Percentiles rank a stretch among this genome's conserved stretches.
These are phyloP conservation scores for Ustilago shanxiensis DNA, from an alignment of 1,284 basidiomycete species.

Conservation along the genomic window DNA sequence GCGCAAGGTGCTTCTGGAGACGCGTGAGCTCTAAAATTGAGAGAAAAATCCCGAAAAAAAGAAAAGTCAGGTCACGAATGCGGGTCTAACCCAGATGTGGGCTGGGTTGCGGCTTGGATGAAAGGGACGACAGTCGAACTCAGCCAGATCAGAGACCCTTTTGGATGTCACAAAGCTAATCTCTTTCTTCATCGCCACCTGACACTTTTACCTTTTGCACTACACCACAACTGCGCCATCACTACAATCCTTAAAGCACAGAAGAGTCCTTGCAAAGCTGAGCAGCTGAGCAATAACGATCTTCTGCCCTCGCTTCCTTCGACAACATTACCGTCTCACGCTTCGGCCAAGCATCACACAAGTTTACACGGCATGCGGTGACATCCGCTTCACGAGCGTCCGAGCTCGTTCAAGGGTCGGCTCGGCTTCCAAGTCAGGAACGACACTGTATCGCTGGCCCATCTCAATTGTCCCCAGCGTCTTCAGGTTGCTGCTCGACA, in stretches of 20 bases:
- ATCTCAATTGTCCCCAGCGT: constrained; percentile 17
- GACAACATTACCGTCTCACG: constrained; percentile 40
- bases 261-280: constrained; percentile 30
- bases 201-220: no score
- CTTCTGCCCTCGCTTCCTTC: constrained; percentile 6
- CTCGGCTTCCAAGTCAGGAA: constrained; percentile 26
- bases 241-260: neutral
- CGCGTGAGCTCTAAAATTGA: no score
- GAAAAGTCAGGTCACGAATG: no score
- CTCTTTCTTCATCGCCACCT: no score
- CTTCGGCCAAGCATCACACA: constrained; percentile 28
- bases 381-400: constrained; percentile 26
- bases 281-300: constrained; percentile 37
- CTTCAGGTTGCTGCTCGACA: neutral
- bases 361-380: constrained; percentile 38
- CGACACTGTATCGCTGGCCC: constrained; percentile 27
- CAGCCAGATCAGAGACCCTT: no score
- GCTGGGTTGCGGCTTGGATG: no score
- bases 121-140: no score
- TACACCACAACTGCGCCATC: neutral
- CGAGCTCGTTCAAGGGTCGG: constrained; percentile 6
- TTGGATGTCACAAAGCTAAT: no score
- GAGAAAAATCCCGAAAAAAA: no score
- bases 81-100: no score
- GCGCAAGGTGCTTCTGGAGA: no score